A percentile compares a stretch with the other conserved stretches of the same genome.
Conservation (phyloP, 2,329 filamentous ascomycete species). For the Parasarocladium wereldwijsianum region DNA sequence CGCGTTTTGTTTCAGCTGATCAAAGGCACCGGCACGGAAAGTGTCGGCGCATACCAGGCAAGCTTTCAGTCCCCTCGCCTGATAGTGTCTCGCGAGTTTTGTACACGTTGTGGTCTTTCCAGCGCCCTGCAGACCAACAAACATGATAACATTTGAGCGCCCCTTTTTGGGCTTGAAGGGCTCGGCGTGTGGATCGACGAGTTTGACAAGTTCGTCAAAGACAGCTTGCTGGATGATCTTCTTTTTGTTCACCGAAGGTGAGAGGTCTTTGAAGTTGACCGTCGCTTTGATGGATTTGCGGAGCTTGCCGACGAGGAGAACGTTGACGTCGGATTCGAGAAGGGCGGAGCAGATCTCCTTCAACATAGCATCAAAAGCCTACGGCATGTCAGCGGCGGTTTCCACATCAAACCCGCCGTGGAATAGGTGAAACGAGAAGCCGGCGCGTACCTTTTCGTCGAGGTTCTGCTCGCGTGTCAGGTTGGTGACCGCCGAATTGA, state of each 20-base stretch:
- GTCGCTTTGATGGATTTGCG: constrained; percentile 82
- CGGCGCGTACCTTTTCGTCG: constrained; percentile 67
- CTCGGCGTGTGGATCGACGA: constrained; percentile 90
- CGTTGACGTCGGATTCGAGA: constrained; percentile 93
- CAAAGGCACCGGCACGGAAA: constrained; percentile 95
- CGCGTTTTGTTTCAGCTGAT: constrained; percentile 96
- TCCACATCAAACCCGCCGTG: background rate
- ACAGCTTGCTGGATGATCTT: constrained; percentile 95
- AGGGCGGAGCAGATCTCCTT: constrained; percentile 96
- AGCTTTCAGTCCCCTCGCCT: constrained; percentile 80
- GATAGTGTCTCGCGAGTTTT: constrained; percentile 89
- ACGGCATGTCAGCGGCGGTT: constrained; percentile 2
- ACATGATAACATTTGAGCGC: constrained; percentile 96
- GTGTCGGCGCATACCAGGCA: constrained; percentile 96
- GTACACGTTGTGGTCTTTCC: constrained; percentile 98
- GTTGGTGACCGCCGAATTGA: constrained; percentile 91
- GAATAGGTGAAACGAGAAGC: background rate
- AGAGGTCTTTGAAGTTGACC: constrained; percentile 91
- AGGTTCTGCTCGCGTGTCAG: constrained; percentile 84
- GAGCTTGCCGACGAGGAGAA: constrained; percentile 78
- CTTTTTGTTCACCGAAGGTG: constrained; percentile 92
- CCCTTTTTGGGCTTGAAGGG: constrained; percentile 96
- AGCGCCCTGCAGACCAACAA: constrained; percentile 92
- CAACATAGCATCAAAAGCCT: constrained; percentile 96
- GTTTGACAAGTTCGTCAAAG: constrained; percentile 88